These are phyloP conservation scores for Xylaria sp. DNA, from an alignment of 2,329 filamentous ascomycete species.

Conservation along the genomic window DNA sequence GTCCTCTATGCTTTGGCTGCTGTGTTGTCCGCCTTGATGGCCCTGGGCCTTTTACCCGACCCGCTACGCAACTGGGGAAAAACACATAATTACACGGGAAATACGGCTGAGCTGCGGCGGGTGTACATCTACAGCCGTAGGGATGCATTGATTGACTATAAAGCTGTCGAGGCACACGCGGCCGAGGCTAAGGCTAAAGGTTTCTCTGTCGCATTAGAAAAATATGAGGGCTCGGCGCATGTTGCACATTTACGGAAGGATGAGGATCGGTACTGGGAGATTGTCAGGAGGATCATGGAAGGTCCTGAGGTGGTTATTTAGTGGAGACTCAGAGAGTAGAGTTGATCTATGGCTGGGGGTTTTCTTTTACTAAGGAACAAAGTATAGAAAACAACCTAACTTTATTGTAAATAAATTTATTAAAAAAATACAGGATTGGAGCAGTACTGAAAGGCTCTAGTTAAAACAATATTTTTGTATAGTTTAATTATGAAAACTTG, in stretches of 20 bases:
- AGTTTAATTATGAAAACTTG: neutral
- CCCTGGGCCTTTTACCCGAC: neutral
- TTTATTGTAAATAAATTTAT: no score
- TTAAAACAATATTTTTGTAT: neutral
- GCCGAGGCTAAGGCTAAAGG: neutral
- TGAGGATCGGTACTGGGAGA: slow-evolving; percentile 3
- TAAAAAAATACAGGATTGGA: no score
- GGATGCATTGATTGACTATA: neutral
- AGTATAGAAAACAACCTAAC: no score
- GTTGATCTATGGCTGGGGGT: no score
- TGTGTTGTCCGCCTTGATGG: neutral
- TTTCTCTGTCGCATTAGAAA: neutral
- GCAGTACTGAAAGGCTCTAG: no score
- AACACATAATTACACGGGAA: neutral
- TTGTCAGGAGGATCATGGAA: neutral
- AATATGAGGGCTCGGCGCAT: slow-evolving; percentile 1
- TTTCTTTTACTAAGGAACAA: no score
- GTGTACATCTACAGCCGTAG: neutral
- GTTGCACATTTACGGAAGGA: neutral
- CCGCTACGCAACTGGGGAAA: neutral
- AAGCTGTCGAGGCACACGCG: neutral
- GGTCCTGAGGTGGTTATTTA: no score
- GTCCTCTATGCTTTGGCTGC: neutral
- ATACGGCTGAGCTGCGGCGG: neutral
- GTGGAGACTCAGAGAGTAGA: no score